Percentiles rank a stretch among this genome's conserved stretches.
Evolutionary conservation across 768 basidiomycete species (phyloP).

Genomic region (Kwoniella europaea): DNA sequence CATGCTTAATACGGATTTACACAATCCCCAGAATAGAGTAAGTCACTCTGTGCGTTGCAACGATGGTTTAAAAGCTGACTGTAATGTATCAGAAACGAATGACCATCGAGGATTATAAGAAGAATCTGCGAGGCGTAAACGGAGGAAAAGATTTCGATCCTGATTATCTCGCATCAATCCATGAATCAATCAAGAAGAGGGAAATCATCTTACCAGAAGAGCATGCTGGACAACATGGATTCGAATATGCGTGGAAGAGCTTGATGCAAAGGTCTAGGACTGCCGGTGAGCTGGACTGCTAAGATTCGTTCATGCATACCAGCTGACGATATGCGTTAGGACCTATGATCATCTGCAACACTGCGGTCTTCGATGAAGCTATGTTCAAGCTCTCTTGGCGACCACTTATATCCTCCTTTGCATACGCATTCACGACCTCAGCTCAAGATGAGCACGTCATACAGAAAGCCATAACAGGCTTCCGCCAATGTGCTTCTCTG

Average conservation of each 20-base stretch:
- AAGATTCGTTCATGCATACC: too few relatives aligned
- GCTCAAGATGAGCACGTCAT: slow-evolving; percentile 97
- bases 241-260: slow-evolving; percentile 99
- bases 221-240: slow-evolving; percentile 92
- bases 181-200: slow-evolving; percentile 88
- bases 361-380: slow-evolving; percentile 78
- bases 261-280: slow-evolving; percentile 78
- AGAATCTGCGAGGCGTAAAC: slow-evolving; percentile 91
- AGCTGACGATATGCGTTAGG: slow-evolving; percentile 58
- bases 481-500: slow-evolving; percentile 91
- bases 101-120: slow-evolving; percentile 91
- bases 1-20: slow-evolving; percentile 96
- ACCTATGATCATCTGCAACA: slow-evolving; percentile 76
- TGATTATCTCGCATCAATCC: slow-evolving; percentile 85
- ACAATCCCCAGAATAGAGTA: slow-evolving; percentile 90
- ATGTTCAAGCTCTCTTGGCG: slow-evolving; percentile 97
- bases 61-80: too few relatives aligned
- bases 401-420: slow-evolving; percentile 88
- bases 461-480: slow-evolving; percentile 92
- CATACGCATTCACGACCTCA: slow-evolving; percentile 85
- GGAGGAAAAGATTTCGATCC: slow-evolving; percentile 78
- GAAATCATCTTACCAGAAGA: slow-evolving; percentile 99
- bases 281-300: slow-evolving; percentile 73
- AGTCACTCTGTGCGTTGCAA: slow-evolving; percentile 43
- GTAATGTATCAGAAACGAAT: slow-evolving; percentile 76